Base-by-base conservation (phyloP, 2,329 filamentous ascomycete species). In the Arthrobotrys conoides region DNA sequence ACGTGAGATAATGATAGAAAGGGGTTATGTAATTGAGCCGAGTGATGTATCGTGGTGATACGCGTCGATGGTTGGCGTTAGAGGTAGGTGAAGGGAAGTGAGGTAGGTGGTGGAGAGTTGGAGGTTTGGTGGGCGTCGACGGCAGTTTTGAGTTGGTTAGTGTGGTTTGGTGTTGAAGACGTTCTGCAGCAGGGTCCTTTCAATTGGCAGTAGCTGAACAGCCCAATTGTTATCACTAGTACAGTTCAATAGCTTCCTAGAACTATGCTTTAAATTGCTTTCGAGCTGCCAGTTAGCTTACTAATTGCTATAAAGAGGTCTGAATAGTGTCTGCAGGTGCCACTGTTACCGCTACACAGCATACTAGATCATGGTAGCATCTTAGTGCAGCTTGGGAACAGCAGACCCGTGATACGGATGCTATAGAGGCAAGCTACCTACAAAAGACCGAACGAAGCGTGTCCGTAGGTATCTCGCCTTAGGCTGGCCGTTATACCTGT, bases 51-150 rank as follows among this genome's bases (percentile, higher is more conserved):
- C 20, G 53, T 59, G 53, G 27, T 22, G 36, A 18, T 16, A 22
- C 18, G 53, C 16, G 57, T 64, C 12, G 48, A 36, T 38, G 24
- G 49, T 48, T 36, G 66, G 14, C 16, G 55, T 38, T 57, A 3
- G 49, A 22, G 16, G 33, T 5, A 18, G 67, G 24, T n/a, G 68
- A 9, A 24, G n/a, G 33, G 44, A n/a, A 6, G 27, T 53, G 64
- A 24, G 36, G 59, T 38, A 51, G 41, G 55, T 53, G 67, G 14
- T 18, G 53, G 41, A 46, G 44, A 46, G 16, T 18, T 8, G 44
- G 44, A 55, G 46, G 44, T 44, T 51, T 53, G 22, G 59, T 44
- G 20, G 36, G 16, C 59, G 68, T 71, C 46, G 46, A 71, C 59
- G 55, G 46, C 65, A 9, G 49, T 6, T 44, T 65, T 46, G 44